Evolutionary conservation across 2,329 filamentous ascomycete species (phyloP), one percentile per base, ranked within the genome.

Genomic region (Hypoxylon sp.): DNA sequence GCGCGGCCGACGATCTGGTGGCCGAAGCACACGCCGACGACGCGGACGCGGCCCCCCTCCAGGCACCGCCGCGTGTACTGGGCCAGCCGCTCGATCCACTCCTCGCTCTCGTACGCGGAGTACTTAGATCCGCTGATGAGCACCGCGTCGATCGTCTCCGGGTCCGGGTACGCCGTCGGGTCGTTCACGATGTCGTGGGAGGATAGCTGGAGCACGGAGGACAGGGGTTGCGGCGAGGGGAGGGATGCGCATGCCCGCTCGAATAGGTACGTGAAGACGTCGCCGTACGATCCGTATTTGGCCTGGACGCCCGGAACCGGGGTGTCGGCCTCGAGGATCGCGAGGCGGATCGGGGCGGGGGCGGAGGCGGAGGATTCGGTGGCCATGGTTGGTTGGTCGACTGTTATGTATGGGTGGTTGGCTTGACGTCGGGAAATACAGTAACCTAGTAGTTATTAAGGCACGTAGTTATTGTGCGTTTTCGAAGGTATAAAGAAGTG

Each of bases 1-100:
- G 92, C 91, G 54, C 92, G 84, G 1, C 86, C 92, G 44, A 95
- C 80, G 71, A 97, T 93, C 80, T 97, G 92, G 75, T 96, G 93
- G 4, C 93, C 93, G 76, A 94, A 97, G 78, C 93, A 97, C 15
- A 95, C 84, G 10, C 92, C 93, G 15, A 97, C 82, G n/a, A 94
- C 78, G 34, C 87, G 85, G 6, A 95, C 85, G 0, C 87, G 81
- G 24, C 84, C 80, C 67, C 89, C 84, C 11, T 82, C 81, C 32
- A 92, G 81, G 2, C 91, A 81, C 5, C 78, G 70, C 67, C 83
- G 80, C 52, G 85, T 87, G 72, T 88, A 97, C 1, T 88, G 87
- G 17, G 93, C 89, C 1, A 97, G 83, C 55, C 85, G 87, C 43
- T 89, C 67, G 67, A 95, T 94, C 93, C 93, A 97, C 0, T 89